Conservation (phyloP, 768 basidiomycete genomes). For the Hygrophorus pudorinus region DNA sequence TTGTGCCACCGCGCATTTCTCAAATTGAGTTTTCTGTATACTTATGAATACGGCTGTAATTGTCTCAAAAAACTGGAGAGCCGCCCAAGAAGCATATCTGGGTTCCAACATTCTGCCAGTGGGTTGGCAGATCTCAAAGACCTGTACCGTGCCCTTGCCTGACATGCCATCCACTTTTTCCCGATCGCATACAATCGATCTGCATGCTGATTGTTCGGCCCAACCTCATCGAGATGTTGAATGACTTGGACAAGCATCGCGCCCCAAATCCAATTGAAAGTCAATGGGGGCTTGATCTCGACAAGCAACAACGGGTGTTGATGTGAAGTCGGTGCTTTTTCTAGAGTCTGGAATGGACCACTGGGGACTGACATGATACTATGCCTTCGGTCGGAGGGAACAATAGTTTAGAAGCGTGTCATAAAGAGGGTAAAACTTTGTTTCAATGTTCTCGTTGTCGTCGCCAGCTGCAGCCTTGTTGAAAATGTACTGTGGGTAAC, state of each 20-base stretch:
- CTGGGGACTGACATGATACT: conserved; percentile 8
- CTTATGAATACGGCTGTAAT: no score
- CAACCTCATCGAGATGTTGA: conserved; percentile 6
- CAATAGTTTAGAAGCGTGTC: conserved; percentile 10
- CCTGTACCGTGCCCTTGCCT: conserved; percentile 4
- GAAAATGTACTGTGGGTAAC: conserved; percentile 8
- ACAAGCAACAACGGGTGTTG: conserved; percentile 6
- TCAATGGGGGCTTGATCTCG: conserved; percentile 4
- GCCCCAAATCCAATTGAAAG: conserved; percentile 5
- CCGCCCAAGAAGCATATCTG: conserved; percentile 43
- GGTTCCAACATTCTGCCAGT: conserved; percentile 92
- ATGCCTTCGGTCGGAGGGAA: conserved; percentile 8
- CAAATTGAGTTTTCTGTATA: no score
- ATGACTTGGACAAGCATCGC: conserved; percentile 3
- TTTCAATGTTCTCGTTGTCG: conserved; percentile 23
- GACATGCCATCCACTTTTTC: conserved; percentile 6
- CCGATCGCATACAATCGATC: conserved; percentile 3
- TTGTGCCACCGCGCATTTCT: no score
- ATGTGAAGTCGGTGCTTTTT: conserved; percentile 7
- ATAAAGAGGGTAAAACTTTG: conserved; percentile 20
- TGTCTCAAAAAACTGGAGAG: conserved; percentile 18
- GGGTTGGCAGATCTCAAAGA: conserved; percentile 78
- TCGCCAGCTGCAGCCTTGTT: conserved; percentile 5
- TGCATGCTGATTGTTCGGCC: conserved; percentile 5
- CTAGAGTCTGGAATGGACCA: conserved; percentile 7